These are phyloP conservation scores for Diaporthe aspalathi DNA, from an alignment of 2,329 filamentous ascomycete genomes.

Conservation along the genomic window DNA sequence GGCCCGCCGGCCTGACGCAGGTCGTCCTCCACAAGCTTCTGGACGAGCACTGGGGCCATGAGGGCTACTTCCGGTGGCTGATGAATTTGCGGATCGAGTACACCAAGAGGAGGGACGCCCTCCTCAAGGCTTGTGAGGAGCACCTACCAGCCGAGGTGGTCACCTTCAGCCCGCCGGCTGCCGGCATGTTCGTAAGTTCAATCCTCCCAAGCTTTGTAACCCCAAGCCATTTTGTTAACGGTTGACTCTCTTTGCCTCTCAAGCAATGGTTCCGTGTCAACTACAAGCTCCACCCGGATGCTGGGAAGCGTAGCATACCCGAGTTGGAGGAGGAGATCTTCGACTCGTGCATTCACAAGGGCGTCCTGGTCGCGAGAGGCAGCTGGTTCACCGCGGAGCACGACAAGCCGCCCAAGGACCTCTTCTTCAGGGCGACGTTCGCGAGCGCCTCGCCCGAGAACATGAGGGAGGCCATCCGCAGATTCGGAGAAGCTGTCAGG, in stretches of 20 bases:
- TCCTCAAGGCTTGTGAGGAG: slow-evolving; percentile 83
- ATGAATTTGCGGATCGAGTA: slow-evolving; percentile 85
- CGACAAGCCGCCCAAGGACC: slow-evolving; percentile 66
- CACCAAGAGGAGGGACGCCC: slow-evolving; percentile 79
- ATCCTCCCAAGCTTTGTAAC: not conserved
- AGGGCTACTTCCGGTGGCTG: slow-evolving; percentile 90
- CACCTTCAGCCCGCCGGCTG: slow-evolving; percentile 81
- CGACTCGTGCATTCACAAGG: slow-evolving; percentile 76
- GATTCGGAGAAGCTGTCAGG: slow-evolving; percentile 81
- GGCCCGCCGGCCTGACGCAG: slow-evolving; percentile 86
- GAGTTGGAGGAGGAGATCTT: slow-evolving; percentile 91
- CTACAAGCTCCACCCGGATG: slow-evolving; percentile 72
- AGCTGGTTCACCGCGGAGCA: slow-evolving; percentile 91
- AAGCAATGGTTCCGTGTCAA: slow-evolving; percentile 81
- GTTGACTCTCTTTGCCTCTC: not conserved
- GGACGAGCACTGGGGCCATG: slow-evolving; percentile 94
- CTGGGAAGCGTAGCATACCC: slow-evolving; percentile 62
- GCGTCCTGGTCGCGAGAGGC: slow-evolving; percentile 84
- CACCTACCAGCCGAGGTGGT: slow-evolving; percentile 80
- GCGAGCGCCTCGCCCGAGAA: slow-evolving; percentile 79
- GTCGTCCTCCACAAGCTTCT: slow-evolving; percentile 87
- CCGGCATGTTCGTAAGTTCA: slow-evolving; percentile 91
- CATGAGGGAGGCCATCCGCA: slow-evolving; percentile 77
- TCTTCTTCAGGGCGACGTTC: slow-evolving; percentile 93
- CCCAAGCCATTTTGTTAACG: slow-evolving; percentile 11